A percentile compares a stretch with the other conserved stretches of the same genome.
Conservation (phyloP, 2,329 filamentous ascomycete species). For the Diaporthe capsici region DNA sequence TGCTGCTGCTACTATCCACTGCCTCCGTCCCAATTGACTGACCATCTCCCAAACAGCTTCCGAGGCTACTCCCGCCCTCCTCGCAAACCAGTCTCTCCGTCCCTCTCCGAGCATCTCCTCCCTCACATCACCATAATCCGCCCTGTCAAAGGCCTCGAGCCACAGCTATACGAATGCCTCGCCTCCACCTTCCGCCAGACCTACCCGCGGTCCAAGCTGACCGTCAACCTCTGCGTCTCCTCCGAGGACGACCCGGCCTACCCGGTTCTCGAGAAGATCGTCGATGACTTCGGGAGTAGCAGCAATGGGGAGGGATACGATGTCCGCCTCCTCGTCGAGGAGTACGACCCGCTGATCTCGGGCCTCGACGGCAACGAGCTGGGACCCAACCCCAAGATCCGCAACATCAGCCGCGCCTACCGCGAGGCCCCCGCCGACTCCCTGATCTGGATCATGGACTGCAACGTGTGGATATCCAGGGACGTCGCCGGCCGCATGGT, state of each 20-base stretch:
- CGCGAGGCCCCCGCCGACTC: slow-evolving; percentile 85
- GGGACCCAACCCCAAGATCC: slow-evolving; percentile 98
- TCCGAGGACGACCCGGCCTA: slow-evolving; percentile 82
- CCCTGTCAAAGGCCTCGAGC: slow-evolving; percentile 93
- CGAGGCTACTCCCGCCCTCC: slow-evolving; percentile 66
- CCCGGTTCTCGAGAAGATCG: slow-evolving; percentile 77
- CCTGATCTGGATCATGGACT: slow-evolving; percentile 93
- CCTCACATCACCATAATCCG: slow-evolving; percentile 93
- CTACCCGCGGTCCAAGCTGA: slow-evolving; percentile 83
- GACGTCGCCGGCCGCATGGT: slow-evolving; percentile 91
- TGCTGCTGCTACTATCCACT: not conserved
- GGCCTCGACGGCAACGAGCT: slow-evolving; percentile 67
- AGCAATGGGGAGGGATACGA: slow-evolving; percentile 68
- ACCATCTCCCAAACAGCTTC: slow-evolving; percentile 56
- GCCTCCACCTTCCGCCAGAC: slow-evolving; percentile 86
- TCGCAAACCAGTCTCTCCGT: slow-evolving; percentile 64
- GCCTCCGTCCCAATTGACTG: not conserved
- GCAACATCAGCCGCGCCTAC: slow-evolving; percentile 95
- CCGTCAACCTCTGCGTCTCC: slow-evolving; percentile 86
- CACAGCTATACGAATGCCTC: slow-evolving; percentile 91
- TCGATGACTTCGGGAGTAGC: slow-evolving; percentile 72
- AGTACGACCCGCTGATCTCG: slow-evolving; percentile 81
- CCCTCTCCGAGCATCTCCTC: slow-evolving; percentile 66
- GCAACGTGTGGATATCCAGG: slow-evolving; percentile 91
- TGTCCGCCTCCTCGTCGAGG: slow-evolving; percentile 82